Evolutionary conservation across 202 grass and related monocot genomes (phyloP).

Genomic region (Hordeum pubiflorum): DNA sequence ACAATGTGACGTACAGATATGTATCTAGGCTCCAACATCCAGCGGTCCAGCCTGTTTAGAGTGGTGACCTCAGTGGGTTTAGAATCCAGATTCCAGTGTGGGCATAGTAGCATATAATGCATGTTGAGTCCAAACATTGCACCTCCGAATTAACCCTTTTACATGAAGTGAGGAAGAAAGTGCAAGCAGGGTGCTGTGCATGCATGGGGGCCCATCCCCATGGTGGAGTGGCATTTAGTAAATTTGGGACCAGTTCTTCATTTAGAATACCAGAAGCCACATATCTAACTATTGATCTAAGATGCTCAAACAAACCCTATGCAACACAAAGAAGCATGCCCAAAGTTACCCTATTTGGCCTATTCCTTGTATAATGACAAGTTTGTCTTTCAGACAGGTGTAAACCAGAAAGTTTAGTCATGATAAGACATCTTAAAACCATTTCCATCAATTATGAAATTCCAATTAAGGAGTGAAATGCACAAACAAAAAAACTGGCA

Average conservation of each 20-base stretch:
- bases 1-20: too few relatives aligned
- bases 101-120: neutral
- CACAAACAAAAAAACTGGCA: too few relatives aligned
- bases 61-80: too few relatives aligned
- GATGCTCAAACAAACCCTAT: neutral
- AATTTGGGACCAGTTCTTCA: neutral
- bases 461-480: too few relatives aligned
- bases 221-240: neutral
- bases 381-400: too few relatives aligned
- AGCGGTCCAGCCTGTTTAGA: too few relatives aligned
- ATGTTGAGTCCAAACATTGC: neutral
- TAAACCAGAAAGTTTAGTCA: too few relatives aligned
- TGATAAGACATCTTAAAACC: too few relatives aligned
- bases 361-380: too few relatives aligned
- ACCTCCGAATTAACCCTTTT: neutral
- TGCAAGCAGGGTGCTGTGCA: neutral
- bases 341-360: too few relatives aligned
- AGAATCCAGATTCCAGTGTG: neutral
- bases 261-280: neutral
- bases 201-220: neutral
- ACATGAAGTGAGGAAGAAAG: neutral
- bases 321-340: neutral
- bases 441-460: too few relatives aligned
- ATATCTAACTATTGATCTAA: neutral
- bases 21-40: too few relatives aligned